Evolutionary conservation across 768 basidiomycete genomes (phyloP).

Genomic region (Amanita fuliginea): DNA sequence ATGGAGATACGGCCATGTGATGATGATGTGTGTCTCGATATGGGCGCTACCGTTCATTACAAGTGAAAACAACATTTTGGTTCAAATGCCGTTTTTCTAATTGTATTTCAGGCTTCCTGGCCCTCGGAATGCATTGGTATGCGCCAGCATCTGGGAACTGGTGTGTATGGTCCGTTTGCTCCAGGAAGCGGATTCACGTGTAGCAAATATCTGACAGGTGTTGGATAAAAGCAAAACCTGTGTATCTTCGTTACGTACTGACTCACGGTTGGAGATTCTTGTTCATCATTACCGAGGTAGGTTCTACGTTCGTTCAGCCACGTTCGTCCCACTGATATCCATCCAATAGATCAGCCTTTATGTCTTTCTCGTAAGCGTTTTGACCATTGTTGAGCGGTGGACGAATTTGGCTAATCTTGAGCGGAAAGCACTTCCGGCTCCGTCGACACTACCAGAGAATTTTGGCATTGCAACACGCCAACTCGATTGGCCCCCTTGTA

Average conservation of each 20-base stretch:
- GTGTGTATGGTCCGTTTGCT: not conserved
- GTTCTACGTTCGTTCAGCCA: constrained; percentile 6
- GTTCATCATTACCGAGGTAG: constrained; percentile 14
- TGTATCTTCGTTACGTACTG: constrained; percentile 8
- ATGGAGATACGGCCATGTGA: not conserved
- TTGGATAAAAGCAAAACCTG: constrained; percentile 9
- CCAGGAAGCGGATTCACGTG: not conserved
- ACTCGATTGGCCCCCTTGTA: not conserved
- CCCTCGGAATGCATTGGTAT: constrained; percentile 10
- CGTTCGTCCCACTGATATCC: not conserved
- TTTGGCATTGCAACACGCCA: not conserved
- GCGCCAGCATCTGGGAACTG: constrained; percentile 11
- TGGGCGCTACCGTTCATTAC: not conserved
- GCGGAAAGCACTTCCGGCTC: not conserved
- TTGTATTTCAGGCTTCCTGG: constrained; percentile 7
- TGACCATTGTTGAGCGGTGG: not conserved
- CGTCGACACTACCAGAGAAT: not conserved
- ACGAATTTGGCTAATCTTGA: not conserved
- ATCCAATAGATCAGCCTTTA: not conserved
- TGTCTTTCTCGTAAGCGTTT: not conserved
- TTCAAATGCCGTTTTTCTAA: not conserved
- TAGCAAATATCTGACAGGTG: constrained; percentile 5
- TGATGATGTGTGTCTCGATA: not conserved
- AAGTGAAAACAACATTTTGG: not conserved
- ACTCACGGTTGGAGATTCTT: constrained; percentile 10